Base-by-base conservation (phyloP, 2,329 filamentous ascomycete species). In the Clonostachys chloroleuca region DNA sequence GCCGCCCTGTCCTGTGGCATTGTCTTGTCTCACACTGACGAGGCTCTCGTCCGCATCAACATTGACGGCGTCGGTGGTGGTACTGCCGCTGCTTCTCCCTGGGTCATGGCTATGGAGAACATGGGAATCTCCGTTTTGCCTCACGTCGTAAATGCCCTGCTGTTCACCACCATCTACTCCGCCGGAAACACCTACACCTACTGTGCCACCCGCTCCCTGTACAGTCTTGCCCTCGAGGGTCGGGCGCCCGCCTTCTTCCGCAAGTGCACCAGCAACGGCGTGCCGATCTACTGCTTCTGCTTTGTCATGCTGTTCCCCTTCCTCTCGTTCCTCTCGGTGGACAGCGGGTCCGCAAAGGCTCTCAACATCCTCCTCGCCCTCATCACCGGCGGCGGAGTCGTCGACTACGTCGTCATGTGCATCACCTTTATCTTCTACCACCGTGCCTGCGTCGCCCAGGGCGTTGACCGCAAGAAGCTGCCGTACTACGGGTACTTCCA, bases 401-500 rank as follows among this genome's bases (percentile, higher is more conserved):
- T 86, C 61, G 80, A 83, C 65, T 86, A 81, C 61, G 73, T 85
- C 51, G 71, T 78, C 59, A 74, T 74, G 58, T 63, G 65, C 51
- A 51, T 70, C 42, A 72, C 71, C 30, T 79, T 72, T 56, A 51
- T 74, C 39, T 64, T 67, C 50, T 74, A 70, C 59, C 67, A 78
- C 62, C 69, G 71, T 24, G 82, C 81, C 41, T 72, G 75, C 51
- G 63, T 73, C 49, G 77, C 69, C 1, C 74, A 83, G 56, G 66
- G 71, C 20, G 59, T 77, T 47, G 72, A 77, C 59, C 78, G 82
- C 49, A 65, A 58, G 12, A 64, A 62, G 0, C 64, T 84, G 17
- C 79, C 82, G 1, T 86, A 85, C 65, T 71, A 61, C 40, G 82
- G 77, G 12, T 75, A 65, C 42, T 72, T 81, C 58, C 80, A 84